phyloP scores from a whole-genome alignment of 2,329 filamentous ascomycete genomes.

The Graphilbum ipis-grandicollis region DNA sequence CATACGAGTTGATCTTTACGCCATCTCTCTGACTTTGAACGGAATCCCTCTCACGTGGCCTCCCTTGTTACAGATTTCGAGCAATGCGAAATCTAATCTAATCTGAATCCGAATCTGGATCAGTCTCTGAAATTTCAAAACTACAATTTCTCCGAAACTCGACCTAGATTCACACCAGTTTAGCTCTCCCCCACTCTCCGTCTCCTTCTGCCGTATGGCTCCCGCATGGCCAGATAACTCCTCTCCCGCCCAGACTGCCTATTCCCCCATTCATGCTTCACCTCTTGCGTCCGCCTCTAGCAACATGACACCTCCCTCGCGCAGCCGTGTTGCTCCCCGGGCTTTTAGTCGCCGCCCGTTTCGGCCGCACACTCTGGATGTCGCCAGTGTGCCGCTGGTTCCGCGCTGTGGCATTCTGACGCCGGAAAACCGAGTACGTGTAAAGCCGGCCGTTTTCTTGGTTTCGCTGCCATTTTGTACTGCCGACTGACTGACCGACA shows the following conservation, averaged over 20 bases:
- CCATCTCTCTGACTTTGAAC: no score
- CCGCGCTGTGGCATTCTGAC: slow-evolving; percentile 13
- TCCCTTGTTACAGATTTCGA: no score
- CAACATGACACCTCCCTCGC: not conserved
- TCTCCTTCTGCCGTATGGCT: not conserved
- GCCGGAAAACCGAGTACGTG: slow-evolving; percentile 12
- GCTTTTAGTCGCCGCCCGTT: not conserved
- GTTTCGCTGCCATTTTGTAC: no score
- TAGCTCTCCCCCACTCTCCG: no score
- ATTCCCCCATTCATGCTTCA: not conserved
- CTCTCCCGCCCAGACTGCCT: not conserved
- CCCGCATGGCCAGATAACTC: not conserved
- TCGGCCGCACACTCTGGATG: slow-evolving; percentile 1
- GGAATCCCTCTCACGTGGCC: no score
- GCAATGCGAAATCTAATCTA: no score
- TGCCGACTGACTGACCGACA: not conserved
- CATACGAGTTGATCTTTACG: no score
- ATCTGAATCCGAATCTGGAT: no score
- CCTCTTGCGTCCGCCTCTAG: not conserved
- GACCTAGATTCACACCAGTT: no score
- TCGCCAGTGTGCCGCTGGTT: slow-evolving; percentile 11
- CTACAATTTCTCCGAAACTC: no score
- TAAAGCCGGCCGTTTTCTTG: not conserved
- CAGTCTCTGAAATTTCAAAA: no score
- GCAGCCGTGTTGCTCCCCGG: not conserved